phyloP scores from a whole-genome alignment of 2,329 filamentous ascomycete species.

The Ophiostoma populinum region DNA sequence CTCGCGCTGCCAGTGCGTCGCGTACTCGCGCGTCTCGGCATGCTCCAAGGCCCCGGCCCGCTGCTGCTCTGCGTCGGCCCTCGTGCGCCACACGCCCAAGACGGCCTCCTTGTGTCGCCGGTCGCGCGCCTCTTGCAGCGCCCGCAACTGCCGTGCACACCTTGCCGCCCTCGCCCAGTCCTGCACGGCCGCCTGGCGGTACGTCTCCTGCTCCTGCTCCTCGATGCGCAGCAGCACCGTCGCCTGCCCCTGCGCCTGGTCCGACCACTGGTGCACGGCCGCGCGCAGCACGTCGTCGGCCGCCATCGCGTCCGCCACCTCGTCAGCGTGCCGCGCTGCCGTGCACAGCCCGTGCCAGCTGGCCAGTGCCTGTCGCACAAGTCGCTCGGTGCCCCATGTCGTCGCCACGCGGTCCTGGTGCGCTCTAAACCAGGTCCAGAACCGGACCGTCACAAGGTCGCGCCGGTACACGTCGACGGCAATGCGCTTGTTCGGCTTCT shows the following conservation, averaged over 20 bases:
- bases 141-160: slow-evolving; percentile 6
- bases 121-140: not conserved
- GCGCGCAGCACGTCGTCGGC: slow-evolving; percentile 11
- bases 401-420: slow-evolving; percentile 14
- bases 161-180: slow-evolving; percentile 8
- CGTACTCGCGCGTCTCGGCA: slow-evolving; percentile 10
- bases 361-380: slow-evolving; percentile 4
- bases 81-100: slow-evolving; percentile 1
- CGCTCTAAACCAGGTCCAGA: slow-evolving; percentile 17
- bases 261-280: slow-evolving; percentile 6
- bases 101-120: not conserved
- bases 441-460: slow-evolving; percentile 14
- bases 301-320: slow-evolving; percentile 9
- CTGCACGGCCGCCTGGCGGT: slow-evolving; percentile 3
- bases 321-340: slow-evolving; percentile 2
- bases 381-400: slow-evolving; percentile 7
- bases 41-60: slow-evolving; percentile 5
- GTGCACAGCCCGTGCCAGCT: slow-evolving; percentile 12
- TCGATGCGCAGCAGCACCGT: slow-evolving; percentile 5
- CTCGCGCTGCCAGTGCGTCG: slow-evolving; percentile 15
- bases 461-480: too few species aligned
- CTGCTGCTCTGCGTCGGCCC: not conserved
- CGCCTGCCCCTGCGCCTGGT: slow-evolving; percentile 3
- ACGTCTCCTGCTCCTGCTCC: slow-evolving; percentile 7
- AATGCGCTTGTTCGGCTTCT: slow-evolving; percentile 11